Base-by-base conservation (phyloP, 495 filamentous ascomycete genomes). In the Cryomyces antarcticus region DNA sequence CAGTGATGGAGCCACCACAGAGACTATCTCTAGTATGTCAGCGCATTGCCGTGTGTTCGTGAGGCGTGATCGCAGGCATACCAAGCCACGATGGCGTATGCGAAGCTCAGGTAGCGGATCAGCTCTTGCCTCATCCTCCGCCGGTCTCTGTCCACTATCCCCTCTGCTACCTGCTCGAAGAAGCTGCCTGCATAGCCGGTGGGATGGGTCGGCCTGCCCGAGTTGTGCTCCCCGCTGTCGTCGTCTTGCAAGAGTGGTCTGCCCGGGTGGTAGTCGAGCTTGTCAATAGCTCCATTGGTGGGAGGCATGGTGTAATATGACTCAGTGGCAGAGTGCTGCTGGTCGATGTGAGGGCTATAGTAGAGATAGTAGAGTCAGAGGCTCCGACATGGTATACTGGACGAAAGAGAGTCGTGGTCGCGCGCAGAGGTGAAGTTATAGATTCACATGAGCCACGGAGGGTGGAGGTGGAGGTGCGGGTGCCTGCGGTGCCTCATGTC, bases 1-100 rank as follows among this genome's bases (percentile, higher is more conserved):
- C 75, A 5, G 82, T 81, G 45, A 93, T 76, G 44, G 79, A 85
- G 42, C 85, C 84, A 9, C 80, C 86, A 45, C 78, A 86, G 13
- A 95, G 69, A 49, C 70, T 73, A 37, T 33, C 40, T 7, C 33
- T 29, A 39, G 45, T 35, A 7, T 12, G 12, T 41, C 46, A 49
- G 43, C n/a, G n/a, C n/a, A n/a, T 37, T 35, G 33, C 33, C 7
- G 33, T 35, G 7, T 7, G 33, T 7, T 7, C 33, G 12, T 7
- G 7, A 35, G 33, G 7, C 33, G 33, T 7, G 12, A 7, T 35
- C 33, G 7, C 33, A 35, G 12, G 33, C 7, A 35, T 57, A 71
- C 69, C 72, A 77, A 45, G 62, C 72, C 13, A 79, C 48, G 30
- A 78, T 63, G 27, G 73, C 75, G 67, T 68, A 75, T 6, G 55